Evolutionary conservation across 108 stramenopile species (phyloP), one percentile per base, ranked within the genome.

Genomic region (Hondaea fermentalgiana): DNA sequence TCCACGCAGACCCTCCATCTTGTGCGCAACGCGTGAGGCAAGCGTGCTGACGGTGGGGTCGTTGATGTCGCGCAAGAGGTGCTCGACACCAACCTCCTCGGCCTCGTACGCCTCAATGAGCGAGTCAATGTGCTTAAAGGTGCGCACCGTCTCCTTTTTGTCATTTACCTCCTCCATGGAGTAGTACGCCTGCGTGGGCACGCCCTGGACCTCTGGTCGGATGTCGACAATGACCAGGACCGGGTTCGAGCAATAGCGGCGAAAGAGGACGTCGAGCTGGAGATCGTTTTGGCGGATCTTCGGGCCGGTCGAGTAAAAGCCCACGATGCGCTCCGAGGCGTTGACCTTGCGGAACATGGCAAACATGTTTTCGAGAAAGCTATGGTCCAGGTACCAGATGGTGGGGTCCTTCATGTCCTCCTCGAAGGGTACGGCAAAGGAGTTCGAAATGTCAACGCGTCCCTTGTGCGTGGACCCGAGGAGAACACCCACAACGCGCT

Each of bases 141-240:
- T 94, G 83, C 95, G 91, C 72, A 95, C 87, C 25, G 98, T 96
- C 90, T 96, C 94, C 76, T 95, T 96, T 19, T 92, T 94, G 5
- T 88, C 91, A 8, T 94, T 91, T 21, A 96, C 95, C 91, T 96
- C 95, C 89, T 97, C 97, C 17, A 96, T 93, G n/a, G 96, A 95
- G 90, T 93, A 92, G 93, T 99, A 99, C 44, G 98, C 97, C 23
- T 95, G 98, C 19, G 97, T 97, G 42, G 99, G 99, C 49, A 98
- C 92, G 64, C 95, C 96, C 89, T 96, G 94, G 88, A 97, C 93
- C 87, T 96, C 96, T 35, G 98, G 96, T 19, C 98, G 92, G 87
- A 99, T 96, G 92, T 99, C 98, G 92, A 99, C 97, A 91, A 99
- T 98, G 44, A 97, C 97, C 93, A 98, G 98, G n/a, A 99, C 95